phyloP scores from a whole-genome alignment of 345 rosid genomes.

The Lepidium sativum region DNA sequence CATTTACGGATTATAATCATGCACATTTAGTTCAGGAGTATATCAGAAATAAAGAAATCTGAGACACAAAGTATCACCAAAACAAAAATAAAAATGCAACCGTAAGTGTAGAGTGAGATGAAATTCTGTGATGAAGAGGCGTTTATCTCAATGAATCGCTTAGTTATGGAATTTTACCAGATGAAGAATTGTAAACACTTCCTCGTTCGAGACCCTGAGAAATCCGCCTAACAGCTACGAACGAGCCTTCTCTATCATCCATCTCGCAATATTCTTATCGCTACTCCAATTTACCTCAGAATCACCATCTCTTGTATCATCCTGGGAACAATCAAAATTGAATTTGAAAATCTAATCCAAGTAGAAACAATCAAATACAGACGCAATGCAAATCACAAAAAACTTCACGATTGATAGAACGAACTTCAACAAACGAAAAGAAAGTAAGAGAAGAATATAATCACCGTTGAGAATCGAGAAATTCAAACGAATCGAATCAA shows the following conservation, averaged over 20 bases:
- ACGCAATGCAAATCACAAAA: constrained; percentile 1
- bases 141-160: not conserved
- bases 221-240: constrained; percentile 97
- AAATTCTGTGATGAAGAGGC: too few relatives aligned
- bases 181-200: constrained; percentile 68
- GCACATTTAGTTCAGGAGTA: not conserved
- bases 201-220: constrained; percentile 89
- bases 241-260: constrained; percentile 96
- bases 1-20: not conserved
- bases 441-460: not conserved
- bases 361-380: not conserved
- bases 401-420: not conserved
- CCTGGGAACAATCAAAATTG: constrained; percentile 13
- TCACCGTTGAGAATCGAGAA: not conserved
- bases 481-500: constrained; percentile 3
- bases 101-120: not conserved
- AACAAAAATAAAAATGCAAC: not conserved
- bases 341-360: constrained; percentile 10
- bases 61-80: not conserved
- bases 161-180: constrained; percentile 40
- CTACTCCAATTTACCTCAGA: constrained; percentile 10
- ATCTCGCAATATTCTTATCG: constrained; percentile 27
- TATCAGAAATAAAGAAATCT: not conserved
- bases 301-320: constrained; percentile 12
- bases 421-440: too few relatives aligned